Base-by-base conservation (phyloP, 2,329 filamentous ascomycete genomes). In the Paecilomyces fulvus region DNA sequence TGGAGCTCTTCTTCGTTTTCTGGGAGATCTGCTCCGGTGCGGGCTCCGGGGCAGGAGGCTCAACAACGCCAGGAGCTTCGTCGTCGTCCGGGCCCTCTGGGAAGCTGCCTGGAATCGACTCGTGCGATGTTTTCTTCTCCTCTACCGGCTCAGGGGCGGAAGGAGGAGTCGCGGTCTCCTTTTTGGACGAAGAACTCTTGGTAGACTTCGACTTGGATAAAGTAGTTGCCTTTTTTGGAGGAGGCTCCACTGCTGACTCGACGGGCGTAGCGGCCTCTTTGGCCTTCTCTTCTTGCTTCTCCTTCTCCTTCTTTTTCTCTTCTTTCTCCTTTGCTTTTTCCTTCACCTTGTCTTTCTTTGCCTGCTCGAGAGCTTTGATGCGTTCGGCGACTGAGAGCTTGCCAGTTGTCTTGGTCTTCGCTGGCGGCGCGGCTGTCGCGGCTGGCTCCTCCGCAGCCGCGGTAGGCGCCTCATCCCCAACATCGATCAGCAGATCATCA, bases 21-120 rank as follows among this genome's bases (percentile, higher is more conserved):
- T 31, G 23, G 10, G 48, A 49, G 17, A 57, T 55, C 2, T 46
- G 60, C 11, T 52, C 58, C 14, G 58, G 56, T 9, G 56, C 58
- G 46, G 53, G 60, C 14, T 62, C 61, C 12, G 57, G 69, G 70
- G 61, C 68, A 31, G 30, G 30, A 31, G 30, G 30, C 17, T 43
- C 37, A 17, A 17, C 14, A 20, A 17, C n/a, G 17, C 62, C 60
- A n/a, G 61, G 58, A 37, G 59, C 67, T 37, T 79, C 76, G 60
- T 77, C 77, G 33, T 79, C 77, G 33, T 79, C 77, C 60, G 80
- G 70, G 10, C 65, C 79, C 51, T 75, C 73, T 23, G 83, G 83
- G 65, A 86, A 86, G 59, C 80, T 80, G 55, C 83, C 83, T 48
- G 83, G 82, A 5, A 83, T 72, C 30, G 70, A 68, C 54, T 76